A percentile compares a stretch with the other conserved stretches of the same genome.
Conservation (phyloP, 2,329 filamentous ascomycete genomes). For the Cryphonectria nitschkei region DNA sequence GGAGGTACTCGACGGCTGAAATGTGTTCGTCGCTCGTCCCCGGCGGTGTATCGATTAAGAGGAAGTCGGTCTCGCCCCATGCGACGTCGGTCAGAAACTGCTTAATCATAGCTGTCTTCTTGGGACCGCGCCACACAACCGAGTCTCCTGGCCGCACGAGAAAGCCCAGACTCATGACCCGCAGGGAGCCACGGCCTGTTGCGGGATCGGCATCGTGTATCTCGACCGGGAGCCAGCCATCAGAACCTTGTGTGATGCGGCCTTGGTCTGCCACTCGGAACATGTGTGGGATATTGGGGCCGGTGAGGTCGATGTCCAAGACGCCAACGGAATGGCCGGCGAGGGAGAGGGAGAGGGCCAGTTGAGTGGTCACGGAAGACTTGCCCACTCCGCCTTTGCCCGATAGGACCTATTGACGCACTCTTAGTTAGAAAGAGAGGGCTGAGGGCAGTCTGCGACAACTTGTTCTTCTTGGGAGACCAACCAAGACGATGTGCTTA, state of each 20-base stretch:
- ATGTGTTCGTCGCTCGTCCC: conserved; percentile 98
- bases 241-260: conserved; percentile 89
- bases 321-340: conserved; percentile 90
- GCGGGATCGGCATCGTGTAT: conserved; percentile 68
- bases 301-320: conserved; percentile 93
- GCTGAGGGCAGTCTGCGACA: background rate
- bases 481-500: conserved; percentile 73
- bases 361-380: conserved; percentile 95
- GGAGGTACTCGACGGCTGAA: conserved; percentile 83
- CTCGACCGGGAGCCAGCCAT: conserved; percentile 87
- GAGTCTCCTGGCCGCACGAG: conserved; percentile 84
- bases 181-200: conserved; percentile 63
- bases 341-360: conserved; percentile 85
- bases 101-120: conserved; percentile 98
- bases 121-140: conserved; percentile 96
- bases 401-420: conserved; percentile 68
- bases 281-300: conserved; percentile 93
- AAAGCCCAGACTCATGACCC: conserved; percentile 93
- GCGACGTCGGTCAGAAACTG: conserved; percentile 92
- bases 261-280: conserved; percentile 79
- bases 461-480: background rate
- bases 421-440: conserved; percentile 20
- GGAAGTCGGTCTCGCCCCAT: conserved; percentile 86
- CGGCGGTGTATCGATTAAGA: conserved; percentile 94
- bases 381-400: conserved; percentile 98